These are phyloP conservation scores for Malus sieversii DNA, from an alignment of 306 rosid genomes.

Conservation along the genomic window DNA sequence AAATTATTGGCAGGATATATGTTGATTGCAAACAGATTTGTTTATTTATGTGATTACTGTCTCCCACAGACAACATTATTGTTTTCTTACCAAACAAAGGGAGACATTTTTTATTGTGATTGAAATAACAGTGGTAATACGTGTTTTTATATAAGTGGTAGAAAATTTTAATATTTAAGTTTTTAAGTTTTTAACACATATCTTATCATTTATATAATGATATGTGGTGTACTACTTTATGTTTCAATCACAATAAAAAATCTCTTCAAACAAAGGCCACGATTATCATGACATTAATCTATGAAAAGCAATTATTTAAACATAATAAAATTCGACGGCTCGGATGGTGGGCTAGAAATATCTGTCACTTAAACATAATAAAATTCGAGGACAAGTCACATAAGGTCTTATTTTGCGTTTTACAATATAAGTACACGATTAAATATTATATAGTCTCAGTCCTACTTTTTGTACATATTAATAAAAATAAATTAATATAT, in stretches of 20 bases:
- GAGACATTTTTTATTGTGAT: too few species aligned
- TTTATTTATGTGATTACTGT: not conserved
- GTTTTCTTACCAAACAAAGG: slow-evolving; percentile 16
- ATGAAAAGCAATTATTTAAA: not conserved
- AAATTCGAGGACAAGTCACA: not conserved
- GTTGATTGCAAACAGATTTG: not conserved
- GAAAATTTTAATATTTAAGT: too few species aligned
- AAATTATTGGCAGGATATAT: not conserved
- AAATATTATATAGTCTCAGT: too few species aligned
- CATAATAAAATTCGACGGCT: not conserved
- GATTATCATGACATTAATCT: not conserved
- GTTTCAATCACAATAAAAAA: too few species aligned
- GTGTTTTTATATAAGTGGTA: too few species aligned
- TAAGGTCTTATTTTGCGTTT: too few species aligned
- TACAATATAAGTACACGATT: not conserved
- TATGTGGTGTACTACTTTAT: too few species aligned
- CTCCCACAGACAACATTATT: slow-evolving; percentile 8
- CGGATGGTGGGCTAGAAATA: not conserved
- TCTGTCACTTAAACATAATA: too few species aligned
- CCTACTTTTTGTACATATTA: not conserved
- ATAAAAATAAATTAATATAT: too few species aligned
- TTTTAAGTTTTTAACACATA: too few species aligned
- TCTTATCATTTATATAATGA: accelerated
- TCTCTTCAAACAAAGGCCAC: not conserved
- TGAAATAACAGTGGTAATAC: accelerated